Evolutionary conservation across 495 filamentous ascomycete species (phyloP).

Genomic region (Xylaria flabelliformis): DNA sequence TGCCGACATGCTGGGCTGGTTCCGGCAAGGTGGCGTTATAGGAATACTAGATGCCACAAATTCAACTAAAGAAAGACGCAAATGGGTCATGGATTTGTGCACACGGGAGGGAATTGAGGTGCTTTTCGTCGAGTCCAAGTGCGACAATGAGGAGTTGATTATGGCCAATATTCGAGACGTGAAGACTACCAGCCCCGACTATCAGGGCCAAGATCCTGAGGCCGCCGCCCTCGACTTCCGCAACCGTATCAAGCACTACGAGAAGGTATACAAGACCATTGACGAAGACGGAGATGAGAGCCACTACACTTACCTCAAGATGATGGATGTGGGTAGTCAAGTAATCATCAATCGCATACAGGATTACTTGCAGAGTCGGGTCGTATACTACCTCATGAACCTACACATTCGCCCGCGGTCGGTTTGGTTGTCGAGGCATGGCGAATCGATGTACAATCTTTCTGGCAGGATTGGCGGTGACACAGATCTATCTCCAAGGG

Average conservation of each 20-base stretch:
- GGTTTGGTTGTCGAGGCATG: conserved; percentile 97
- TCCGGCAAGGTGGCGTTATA: conserved; percentile 76
- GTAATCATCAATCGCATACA: conserved; percentile 97
- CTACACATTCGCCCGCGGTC: conserved; percentile 96
- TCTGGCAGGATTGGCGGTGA: conserved; percentile 90
- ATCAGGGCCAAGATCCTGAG: conserved; percentile 92
- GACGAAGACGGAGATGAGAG: conserved; percentile 77
- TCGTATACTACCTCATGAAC: conserved; percentile 99
- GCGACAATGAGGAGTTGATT: conserved; percentile 92
- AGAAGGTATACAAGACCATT: conserved; percentile 92
- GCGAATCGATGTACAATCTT: conserved; percentile 91
- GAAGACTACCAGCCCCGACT: conserved; percentile 95
- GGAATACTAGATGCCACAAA: conserved; percentile 96
- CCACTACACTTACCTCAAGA: conserved; percentile 89
- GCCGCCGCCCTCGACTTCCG: conserved; percentile 87
- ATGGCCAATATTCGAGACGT: conserved; percentile 98
- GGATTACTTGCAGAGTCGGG: conserved; percentile 92
- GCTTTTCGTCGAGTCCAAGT: conserved; percentile 93
- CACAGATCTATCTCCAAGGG: conserved; percentile 82
- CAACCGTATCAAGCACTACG: conserved; percentile 93
- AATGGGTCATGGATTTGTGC: conserved; percentile 87
- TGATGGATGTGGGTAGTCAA: conserved; percentile 93
- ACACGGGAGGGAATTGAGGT: conserved; percentile 78
- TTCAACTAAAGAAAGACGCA: conserved; percentile 83
- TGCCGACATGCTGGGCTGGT: conserved; percentile 91